These are phyloP conservation scores for Penicillium sp. DNA, from an alignment of 2,329 filamentous ascomycete species.

Conservation along the genomic window DNA sequence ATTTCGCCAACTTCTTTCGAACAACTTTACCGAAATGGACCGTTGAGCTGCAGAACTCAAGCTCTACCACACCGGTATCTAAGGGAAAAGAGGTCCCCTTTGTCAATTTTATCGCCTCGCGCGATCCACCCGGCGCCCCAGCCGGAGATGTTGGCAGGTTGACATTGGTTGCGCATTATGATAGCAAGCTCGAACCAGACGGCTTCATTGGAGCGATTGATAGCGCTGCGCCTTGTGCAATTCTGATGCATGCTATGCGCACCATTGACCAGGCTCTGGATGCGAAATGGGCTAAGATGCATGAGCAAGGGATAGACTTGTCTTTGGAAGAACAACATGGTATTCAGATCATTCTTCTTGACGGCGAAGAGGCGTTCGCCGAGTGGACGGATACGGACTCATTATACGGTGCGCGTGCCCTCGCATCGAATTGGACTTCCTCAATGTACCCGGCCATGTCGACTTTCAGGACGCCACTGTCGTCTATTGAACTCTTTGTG, in stretches of 20 bases:
- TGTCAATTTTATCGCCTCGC: slow-evolving; percentile 79
- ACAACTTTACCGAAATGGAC: slow-evolving; percentile 76
- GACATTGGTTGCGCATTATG: slow-evolving; percentile 92
- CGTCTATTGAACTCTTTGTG: slow-evolving; percentile 84
- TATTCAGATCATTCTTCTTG: slow-evolving; percentile 85
- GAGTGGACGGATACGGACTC: slow-evolving; percentile 81
- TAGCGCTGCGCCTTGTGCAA: slow-evolving; percentile 90
- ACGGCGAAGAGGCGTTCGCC: slow-evolving; percentile 92
- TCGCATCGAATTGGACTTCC: slow-evolving; percentile 81
- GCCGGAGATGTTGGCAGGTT: slow-evolving; percentile 77
- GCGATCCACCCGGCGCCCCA: slow-evolving; percentile 82
- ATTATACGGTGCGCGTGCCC: slow-evolving; percentile 80
- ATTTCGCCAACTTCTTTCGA: slow-evolving; percentile 83
- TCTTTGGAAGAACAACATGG: slow-evolving; percentile 75
- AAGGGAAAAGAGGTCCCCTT: slow-evolving; percentile 76
- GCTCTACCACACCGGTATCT: slow-evolving; percentile 76
- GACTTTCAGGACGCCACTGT: slow-evolving; percentile 73
- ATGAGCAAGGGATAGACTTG: slow-evolving; percentile 57
- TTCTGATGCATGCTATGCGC: slow-evolving; percentile 81
- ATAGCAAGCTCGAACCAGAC: slow-evolving; percentile 76
- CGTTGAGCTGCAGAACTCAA: slow-evolving; percentile 87
- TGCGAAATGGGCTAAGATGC: slow-evolving; percentile 78
- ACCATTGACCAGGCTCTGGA: slow-evolving; percentile 80
- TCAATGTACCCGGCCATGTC: slow-evolving; percentile 71
- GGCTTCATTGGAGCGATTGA: slow-evolving; percentile 95